phyloP scores from a whole-genome alignment of 768 basidiomycete genomes.

The Pleurotus giganteus region DNA sequence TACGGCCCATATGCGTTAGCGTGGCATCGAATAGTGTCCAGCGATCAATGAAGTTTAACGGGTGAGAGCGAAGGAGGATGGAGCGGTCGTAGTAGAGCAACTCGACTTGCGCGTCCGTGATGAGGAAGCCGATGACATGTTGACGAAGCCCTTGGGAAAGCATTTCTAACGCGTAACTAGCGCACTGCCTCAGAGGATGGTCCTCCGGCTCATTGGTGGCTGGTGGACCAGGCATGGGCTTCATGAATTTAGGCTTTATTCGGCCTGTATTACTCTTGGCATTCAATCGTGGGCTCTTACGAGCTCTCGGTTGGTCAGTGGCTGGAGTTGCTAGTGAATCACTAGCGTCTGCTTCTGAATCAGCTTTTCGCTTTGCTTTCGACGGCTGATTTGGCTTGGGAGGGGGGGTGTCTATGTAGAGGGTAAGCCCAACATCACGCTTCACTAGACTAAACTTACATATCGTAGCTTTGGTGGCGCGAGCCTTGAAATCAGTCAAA shows the following conservation, averaged over 20 bases:
- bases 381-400: too few relatives aligned
- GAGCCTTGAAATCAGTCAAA: background rate
- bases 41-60: slow-evolving; percentile 12
- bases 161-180: slow-evolving; percentile 24
- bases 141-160: slow-evolving; percentile 19
- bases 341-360: too few relatives aligned
- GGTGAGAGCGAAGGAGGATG: slow-evolving; percentile 14
- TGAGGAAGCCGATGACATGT: slow-evolving; percentile 17
- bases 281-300: too few relatives aligned
- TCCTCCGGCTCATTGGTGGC: background rate
- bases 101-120: slow-evolving; percentile 17
- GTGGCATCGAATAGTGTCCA: background rate
- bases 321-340: too few relatives aligned
- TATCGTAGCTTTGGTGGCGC: background rate
- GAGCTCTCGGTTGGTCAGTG: too few relatives aligned
- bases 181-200: slow-evolving; percentile 16
- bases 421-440: too few relatives aligned
- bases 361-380: too few relatives aligned
- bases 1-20: background rate
- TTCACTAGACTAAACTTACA: background rate
- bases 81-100: slow-evolving; percentile 18
- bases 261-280: too few relatives aligned
- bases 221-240: too few relatives aligned
- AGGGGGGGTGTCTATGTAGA: too few relatives aligned
- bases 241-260: too few relatives aligned